Evolutionary conservation across 495 filamentous ascomycete genomes (phyloP).

Genomic region (Talaromyces stipitatus): DNA sequence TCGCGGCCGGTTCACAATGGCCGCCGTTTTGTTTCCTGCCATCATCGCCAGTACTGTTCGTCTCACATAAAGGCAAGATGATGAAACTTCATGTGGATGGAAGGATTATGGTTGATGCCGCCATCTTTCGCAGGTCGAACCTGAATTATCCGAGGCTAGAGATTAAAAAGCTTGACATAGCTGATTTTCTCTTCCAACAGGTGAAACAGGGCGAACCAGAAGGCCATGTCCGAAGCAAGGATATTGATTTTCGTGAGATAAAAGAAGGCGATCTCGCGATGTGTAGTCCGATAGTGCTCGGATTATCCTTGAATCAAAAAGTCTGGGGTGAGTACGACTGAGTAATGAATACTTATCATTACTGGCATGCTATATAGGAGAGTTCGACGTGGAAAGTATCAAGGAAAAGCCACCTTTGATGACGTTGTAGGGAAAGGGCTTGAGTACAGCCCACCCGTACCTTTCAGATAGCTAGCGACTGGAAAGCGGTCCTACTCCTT

Average conservation of each 20-base stretch:
- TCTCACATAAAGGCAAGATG: slow-evolving; percentile 5
- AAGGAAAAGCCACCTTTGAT: slow-evolving; percentile 16
- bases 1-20: neutral
- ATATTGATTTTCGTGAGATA: slow-evolving; percentile 10
- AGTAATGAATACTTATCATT: neutral
- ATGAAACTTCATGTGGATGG: slow-evolving; percentile 8
- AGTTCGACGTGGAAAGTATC: slow-evolving; percentile 20
- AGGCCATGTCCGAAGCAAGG: slow-evolving; percentile 5
- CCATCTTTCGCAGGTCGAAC: slow-evolving; percentile 13
- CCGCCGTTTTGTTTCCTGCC: slow-evolving; percentile 9
- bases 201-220: neutral
- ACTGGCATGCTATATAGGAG: slow-evolving; percentile 12
- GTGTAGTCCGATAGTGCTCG: slow-evolving; percentile 20
- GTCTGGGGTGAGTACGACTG: slow-evolving; percentile 11
- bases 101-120: slow-evolving; percentile 13
- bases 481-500: slow-evolving; percentile 37
- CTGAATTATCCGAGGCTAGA: slow-evolving; percentile 10
- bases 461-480: slow-evolving; percentile 12
- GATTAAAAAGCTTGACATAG: neutral
- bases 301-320: slow-evolving; percentile 16
- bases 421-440: slow-evolving; percentile 25
- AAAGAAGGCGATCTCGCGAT: slow-evolving; percentile 17
- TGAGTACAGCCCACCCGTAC: neutral
- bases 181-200: neutral
- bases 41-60: slow-evolving; percentile 13